Percentiles rank a stretch among this genome's conserved stretches.
phyloP scores from a whole-genome alignment of 306 rosid genomes.

The Ceratonia siliqua region DNA sequence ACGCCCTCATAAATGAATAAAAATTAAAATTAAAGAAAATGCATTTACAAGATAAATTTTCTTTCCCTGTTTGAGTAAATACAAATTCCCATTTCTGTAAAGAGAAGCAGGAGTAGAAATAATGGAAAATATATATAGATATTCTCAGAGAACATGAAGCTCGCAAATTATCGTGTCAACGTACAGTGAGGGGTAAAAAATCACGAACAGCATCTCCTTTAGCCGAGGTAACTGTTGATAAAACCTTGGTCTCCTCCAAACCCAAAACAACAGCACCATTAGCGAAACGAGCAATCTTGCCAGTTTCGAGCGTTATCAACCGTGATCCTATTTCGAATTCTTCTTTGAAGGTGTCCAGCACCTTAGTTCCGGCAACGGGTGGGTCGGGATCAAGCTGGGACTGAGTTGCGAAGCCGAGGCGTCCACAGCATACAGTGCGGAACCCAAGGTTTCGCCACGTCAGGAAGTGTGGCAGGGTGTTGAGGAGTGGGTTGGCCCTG shows the following conservation, averaged over 20 bases:
- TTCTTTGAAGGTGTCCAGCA: slow-evolving; percentile 66
- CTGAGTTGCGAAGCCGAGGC: slow-evolving; percentile 58
- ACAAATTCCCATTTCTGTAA: background rate
- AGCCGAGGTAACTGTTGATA: slow-evolving; percentile 69
- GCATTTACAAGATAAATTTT: background rate
- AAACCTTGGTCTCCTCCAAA: slow-evolving; percentile 71
- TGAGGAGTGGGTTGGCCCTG: slow-evolving; percentile 56
- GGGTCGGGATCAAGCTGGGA: slow-evolving; percentile 46
- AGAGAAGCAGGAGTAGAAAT: background rate
- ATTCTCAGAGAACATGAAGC: background rate
- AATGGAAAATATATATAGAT: background rate
- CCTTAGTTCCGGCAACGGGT: slow-evolving; percentile 44
- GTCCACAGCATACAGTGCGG: slow-evolving; percentile 64
- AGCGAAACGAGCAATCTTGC: slow-evolving; percentile 85
- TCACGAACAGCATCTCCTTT: slow-evolving; percentile 69
- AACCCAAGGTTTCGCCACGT: slow-evolving; percentile 50
- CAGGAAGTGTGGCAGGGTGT: slow-evolving; percentile 52
- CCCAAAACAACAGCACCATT: slow-evolving; percentile 82
- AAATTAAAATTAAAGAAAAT: background rate
- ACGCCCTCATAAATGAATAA: background rate
- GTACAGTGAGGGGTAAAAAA: slow-evolving; percentile 91
- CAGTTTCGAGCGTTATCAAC: slow-evolving; percentile 65
- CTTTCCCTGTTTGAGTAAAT: background rate
- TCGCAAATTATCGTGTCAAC: slow-evolving; percentile 13
- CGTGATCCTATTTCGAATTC: slow-evolving; percentile 85